phyloP scores from a whole-genome alignment of 345 rosid genomes.

The Hypericum androsaemum region DNA sequence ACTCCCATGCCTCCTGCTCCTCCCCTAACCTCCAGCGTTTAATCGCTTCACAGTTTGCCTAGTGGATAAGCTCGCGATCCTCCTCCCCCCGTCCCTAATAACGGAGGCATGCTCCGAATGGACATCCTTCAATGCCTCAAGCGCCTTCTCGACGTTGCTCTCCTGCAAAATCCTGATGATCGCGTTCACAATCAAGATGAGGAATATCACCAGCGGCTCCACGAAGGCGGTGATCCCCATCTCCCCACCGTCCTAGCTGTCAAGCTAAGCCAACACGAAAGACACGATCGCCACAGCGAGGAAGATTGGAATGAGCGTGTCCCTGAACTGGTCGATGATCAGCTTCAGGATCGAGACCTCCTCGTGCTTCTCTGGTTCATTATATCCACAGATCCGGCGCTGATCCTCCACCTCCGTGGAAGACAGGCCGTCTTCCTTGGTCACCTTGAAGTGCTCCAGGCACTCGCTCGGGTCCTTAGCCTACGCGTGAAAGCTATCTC shows the following conservation, averaged over 20 bases:
- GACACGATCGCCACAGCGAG: conserved; percentile 69
- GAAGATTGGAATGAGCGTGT: conserved; percentile 77
- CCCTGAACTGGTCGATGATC: conserved; percentile 72
- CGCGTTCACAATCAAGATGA: conserved; percentile 85
- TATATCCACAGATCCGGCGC: conserved; percentile 46
- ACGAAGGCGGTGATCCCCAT: too few species aligned
- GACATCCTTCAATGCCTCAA: conserved; percentile 88
- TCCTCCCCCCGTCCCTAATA: too few species aligned
- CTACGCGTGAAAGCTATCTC: too few species aligned
- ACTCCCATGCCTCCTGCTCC: too few species aligned
- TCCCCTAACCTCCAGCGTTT: too few species aligned
- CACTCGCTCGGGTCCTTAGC: too few species aligned
- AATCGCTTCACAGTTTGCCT: too few species aligned
- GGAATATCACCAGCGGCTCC: conserved; percentile 85
- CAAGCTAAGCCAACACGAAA: too few species aligned
- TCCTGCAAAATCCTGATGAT: conserved; percentile 92
- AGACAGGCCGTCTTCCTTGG: too few species aligned
- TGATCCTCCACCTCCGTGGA: conserved; percentile 54
- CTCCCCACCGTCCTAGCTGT: too few species aligned
- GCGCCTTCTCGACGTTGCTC: conserved; percentile 80
- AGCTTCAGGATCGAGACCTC: conserved; percentile 49
- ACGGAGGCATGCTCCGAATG: conserved; percentile 75
- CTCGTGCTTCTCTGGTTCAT: conserved; percentile 80
- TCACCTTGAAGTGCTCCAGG: too few species aligned
- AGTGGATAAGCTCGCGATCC: too few species aligned